phyloP scores from a whole-genome alignment of 257 asterid genomes.

The Solanum pinnatisectum region DNA sequence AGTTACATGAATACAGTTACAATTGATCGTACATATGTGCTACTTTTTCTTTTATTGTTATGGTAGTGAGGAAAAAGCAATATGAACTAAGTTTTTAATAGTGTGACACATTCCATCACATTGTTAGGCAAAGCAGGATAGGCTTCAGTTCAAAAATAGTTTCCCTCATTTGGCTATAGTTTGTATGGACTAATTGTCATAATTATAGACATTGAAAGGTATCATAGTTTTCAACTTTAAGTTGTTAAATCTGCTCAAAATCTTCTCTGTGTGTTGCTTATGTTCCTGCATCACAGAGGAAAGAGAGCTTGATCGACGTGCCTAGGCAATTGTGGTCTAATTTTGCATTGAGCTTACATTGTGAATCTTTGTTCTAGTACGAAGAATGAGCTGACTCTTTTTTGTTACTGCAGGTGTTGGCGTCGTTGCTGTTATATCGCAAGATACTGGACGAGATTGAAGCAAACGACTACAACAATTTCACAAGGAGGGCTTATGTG shows the following conservation, averaged over 20 bases:
- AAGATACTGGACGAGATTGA: conserved; percentile 92
- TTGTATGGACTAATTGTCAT: not conserved
- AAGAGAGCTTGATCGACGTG: not conserved
- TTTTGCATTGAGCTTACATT: not conserved
- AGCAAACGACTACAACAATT: conserved; percentile 91
- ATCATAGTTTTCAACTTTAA: not conserved
- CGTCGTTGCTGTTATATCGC: conserved; percentile 60
- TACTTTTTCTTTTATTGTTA: not conserved
- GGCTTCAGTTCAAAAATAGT: not conserved
- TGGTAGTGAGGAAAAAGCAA: not conserved
- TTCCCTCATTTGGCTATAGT: not conserved
- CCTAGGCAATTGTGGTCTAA: not conserved
- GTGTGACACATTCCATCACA: not conserved
- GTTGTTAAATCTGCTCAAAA: not conserved
- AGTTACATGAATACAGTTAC: not conserved
- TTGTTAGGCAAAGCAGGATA: not conserved
- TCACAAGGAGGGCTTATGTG: conserved; percentile 87
- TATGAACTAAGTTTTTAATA: not conserved
- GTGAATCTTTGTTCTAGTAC: not conserved
- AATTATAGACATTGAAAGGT: not conserved
- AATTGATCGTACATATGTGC: not conserved
- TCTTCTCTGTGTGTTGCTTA: not conserved
- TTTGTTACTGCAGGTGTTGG: conserved; percentile 64
- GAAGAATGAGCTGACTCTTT: not conserved
- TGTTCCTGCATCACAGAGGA: not conserved